These are phyloP conservation scores for Penicillium parvum DNA, from an alignment of 495 filamentous ascomycete genomes.

Conservation along the genomic window DNA sequence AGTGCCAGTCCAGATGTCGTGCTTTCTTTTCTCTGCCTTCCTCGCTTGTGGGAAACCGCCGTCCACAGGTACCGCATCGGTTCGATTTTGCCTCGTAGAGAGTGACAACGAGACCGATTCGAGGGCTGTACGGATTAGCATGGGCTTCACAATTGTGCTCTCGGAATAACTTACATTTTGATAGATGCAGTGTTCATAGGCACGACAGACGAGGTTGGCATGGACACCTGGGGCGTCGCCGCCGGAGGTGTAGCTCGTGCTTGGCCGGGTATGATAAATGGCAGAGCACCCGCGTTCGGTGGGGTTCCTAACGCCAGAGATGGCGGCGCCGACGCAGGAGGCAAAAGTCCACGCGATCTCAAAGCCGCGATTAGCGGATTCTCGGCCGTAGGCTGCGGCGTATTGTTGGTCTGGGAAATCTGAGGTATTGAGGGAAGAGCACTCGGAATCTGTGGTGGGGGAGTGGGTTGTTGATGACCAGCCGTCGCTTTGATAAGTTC, in stretches of 20 bases:
- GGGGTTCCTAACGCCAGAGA: conserved; percentile 22
- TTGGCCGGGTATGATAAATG: conserved; percentile 42
- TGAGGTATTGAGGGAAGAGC: conserved; percentile 20
- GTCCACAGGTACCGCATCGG: conserved; percentile 85
- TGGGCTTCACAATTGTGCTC: conserved; percentile 5
- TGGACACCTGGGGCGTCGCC: conserved; percentile 21
- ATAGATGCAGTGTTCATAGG: conserved; percentile 68
- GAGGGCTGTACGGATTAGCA: conserved; percentile 54
- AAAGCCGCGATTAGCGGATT: conserved; percentile 46
- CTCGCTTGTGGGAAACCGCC: conserved; percentile 72
- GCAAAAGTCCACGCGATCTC: conserved; percentile 45
- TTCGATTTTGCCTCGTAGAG: conserved; percentile 78
- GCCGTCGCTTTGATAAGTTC: conserved; percentile 48
- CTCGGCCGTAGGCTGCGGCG: conserved; percentile 34
- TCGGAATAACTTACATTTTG: conserved; percentile 59
- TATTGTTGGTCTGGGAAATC: conserved; percentile 22
- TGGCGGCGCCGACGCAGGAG: conserved; percentile 30
- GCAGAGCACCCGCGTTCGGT: conserved; percentile 26
- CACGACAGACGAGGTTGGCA: conserved; percentile 39
- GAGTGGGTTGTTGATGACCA: conserved; percentile 39
- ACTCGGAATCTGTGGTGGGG: conserved; percentile 31
- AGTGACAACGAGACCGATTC: conserved; percentile 62
- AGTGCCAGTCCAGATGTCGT: conserved; percentile 97
- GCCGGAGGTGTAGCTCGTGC: conserved; percentile 34
- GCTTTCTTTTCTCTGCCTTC: conserved; percentile 80